Conservation (phyloP, 2,329 filamentous ascomycete genomes). For the Triangularia setosa region DNA sequence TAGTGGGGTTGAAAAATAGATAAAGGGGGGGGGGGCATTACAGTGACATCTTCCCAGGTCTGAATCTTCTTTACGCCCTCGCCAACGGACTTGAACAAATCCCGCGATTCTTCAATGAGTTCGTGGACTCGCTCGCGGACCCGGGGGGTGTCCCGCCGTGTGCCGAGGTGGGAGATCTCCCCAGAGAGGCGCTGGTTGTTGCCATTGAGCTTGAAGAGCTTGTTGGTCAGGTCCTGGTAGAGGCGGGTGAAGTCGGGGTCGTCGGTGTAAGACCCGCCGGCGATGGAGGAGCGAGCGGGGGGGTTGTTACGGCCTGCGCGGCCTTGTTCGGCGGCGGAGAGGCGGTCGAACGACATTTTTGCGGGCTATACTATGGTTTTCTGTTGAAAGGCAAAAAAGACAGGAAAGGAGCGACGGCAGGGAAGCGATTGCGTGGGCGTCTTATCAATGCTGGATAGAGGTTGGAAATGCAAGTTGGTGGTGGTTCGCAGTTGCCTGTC, state of each 20-base stretch:
- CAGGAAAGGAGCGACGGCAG: not conserved
- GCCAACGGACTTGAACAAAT: conserved; percentile 84
- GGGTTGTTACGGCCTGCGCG: conserved; percentile 46
- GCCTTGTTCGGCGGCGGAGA: conserved; percentile 77
- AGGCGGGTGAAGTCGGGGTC: conserved; percentile 87
- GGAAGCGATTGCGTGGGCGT: conserved; percentile 1
- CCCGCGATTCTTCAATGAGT: conserved; percentile 78
- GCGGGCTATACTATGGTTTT: not conserved
- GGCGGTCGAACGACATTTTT: conserved; percentile 85
- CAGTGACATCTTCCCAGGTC: conserved; percentile 77
- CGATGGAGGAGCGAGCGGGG: conserved; percentile 35
- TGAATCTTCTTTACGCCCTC: conserved; percentile 92
- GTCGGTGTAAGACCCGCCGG: conserved; percentile 62
- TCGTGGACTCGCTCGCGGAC: conserved; percentile 88
- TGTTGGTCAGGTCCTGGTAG: conserved; percentile 77
- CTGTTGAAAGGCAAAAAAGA: not conserved
- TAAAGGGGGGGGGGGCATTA: conserved; percentile 39
- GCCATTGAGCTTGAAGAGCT: conserved; percentile 82
- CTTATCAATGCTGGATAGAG: not conserved
- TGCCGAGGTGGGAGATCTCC: conserved; percentile 82
- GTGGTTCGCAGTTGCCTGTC: conserved; percentile 13
- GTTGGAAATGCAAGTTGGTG: not conserved
- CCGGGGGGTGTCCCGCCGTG: conserved; percentile 84
- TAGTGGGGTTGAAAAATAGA: conserved; percentile 2
- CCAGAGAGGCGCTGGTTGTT: conserved; percentile 82